A percentile compares a stretch with the other conserved stretches of the same genome.
phyloP scores from a whole-genome alignment of 768 basidiomycete species.

The Chlorophyllum brunneum region DNA sequence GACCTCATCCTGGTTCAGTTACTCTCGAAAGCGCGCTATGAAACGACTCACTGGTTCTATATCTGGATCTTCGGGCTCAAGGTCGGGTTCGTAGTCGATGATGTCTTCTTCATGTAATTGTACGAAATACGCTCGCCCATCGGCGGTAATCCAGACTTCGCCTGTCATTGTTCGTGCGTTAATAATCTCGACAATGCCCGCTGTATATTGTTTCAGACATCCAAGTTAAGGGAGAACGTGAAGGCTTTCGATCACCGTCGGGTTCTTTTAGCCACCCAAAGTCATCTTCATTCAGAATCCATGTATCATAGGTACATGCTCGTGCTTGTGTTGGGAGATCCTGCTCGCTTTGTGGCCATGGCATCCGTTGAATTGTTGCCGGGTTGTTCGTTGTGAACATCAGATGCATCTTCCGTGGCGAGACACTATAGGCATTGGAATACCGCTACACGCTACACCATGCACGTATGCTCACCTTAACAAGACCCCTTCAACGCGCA shows the following conservation, averaged over 20 bases:
- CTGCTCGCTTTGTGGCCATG: conserved; percentile 64
- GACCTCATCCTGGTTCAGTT: conserved; percentile 3
- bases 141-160: conserved; percentile 84
- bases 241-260: conserved; percentile 44
- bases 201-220: conserved; percentile 30
- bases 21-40: not conserved
- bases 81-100: conserved; percentile 9
- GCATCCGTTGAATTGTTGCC: conserved; percentile 76
- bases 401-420: conserved; percentile 65
- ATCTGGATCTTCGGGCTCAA: conserved; percentile 12
- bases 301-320: conserved; percentile 57
- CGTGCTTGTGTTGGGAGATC: conserved; percentile 27
- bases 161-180: conserved; percentile 54
- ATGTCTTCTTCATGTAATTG: conserved; percentile 43
- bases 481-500: conserved; percentile 71
- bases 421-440: conserved; percentile 48
- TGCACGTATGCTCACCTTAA: conserved; percentile 46
- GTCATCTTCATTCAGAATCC: conserved; percentile 62
- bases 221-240: not conserved
- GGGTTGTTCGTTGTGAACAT: conserved; percentile 73
- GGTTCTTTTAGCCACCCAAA: conserved; percentile 73
- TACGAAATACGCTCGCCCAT: conserved; percentile 80
- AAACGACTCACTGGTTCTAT: conserved; percentile 1
- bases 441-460: not conserved
- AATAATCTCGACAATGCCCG: conserved; percentile 61